Base-by-base conservation (phyloP, 495 filamentous ascomycete genomes). In the Penicillium paxilli region DNA sequence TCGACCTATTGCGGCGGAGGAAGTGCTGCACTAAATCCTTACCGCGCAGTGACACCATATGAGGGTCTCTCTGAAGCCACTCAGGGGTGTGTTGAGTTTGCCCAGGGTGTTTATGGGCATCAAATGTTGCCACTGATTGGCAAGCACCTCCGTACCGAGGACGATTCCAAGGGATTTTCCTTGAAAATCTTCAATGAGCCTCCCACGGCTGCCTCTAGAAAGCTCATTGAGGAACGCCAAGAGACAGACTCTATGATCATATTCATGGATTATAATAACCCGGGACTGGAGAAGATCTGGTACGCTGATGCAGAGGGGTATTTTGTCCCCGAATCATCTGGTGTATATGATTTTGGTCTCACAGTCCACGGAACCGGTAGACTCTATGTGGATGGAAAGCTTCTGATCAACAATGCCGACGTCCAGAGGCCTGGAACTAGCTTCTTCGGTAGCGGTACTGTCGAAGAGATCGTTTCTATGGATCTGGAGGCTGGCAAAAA, bases 1-100 rank as follows among this genome's bases (percentile, higher is more conserved):
- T 86, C 88, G 0, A 85, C 87, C 47, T 84, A 84, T 40, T 83
- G 87, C 47, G 89, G 90, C 26, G 90, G 90, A 44, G 89, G 90
- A 22, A 88, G 84, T 58, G 88, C 90, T 1, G 82, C 82, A 48
- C 72, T 93, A 17, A 83, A 84, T 50, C 84, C 87, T 6, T 92
- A 92, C 60, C 90, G 91, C 62, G 81, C 79, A 20, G 71, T 85
- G 7, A 83, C 82, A 1, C 86, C 86, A 1, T 85, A 81, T 48
- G 80, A 87, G 8, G 86, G 84, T 12, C 78, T 88, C 12, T 66
- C 63, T 14, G 66, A 45, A 10, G 21, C 26, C 14, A 16, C 28
- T 63, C 17, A 74, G 79, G 55, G 67, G 74, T 67, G 74, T 70
- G 68, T 74, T 64, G 17, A 60, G 33, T 57, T 68, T 58, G 0